Evolutionary conservation across 371 early-diverging fungal genomes (phyloP).

Genomic region (Mortierella sp.): DNA sequence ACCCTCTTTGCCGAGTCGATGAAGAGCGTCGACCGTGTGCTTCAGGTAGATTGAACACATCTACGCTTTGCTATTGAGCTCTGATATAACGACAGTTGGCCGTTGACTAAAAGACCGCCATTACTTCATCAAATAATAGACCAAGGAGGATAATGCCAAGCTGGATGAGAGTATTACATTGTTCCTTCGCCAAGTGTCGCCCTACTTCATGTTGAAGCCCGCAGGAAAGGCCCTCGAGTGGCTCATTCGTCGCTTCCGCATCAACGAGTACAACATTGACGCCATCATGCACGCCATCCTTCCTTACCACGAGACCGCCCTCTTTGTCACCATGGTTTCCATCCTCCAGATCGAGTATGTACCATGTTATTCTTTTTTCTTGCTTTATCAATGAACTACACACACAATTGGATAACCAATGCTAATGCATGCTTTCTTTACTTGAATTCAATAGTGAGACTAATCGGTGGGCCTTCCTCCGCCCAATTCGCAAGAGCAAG

Average conservation of each 20-base stretch:
- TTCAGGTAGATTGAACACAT: slow-evolving; percentile 60
- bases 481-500: slow-evolving; percentile 68
- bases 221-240: slow-evolving; percentile 94
- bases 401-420: background rate
- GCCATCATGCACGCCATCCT: slow-evolving; percentile 81
- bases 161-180: slow-evolving; percentile 81
- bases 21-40: slow-evolving; percentile 85
- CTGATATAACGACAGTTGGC: background rate
- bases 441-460: slow-evolving; percentile 58
- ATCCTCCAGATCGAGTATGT: slow-evolving; percentile 77
- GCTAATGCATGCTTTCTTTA: background rate
- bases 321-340: slow-evolving; percentile 85
- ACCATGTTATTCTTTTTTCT: slow-evolving; percentile 14
- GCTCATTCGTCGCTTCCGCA: slow-evolving; percentile 91
- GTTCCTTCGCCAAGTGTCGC: slow-evolving; percentile 84
- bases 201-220: slow-evolving; percentile 85
- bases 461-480: slow-evolving; percentile 78
- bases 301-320: slow-evolving; percentile 94
- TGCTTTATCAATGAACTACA: background rate
- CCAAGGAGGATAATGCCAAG: slow-evolving; percentile 84
- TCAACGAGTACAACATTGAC: slow-evolving; percentile 90
- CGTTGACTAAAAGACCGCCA: background rate
- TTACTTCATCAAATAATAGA: slow-evolving; percentile 58
- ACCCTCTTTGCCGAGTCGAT: slow-evolving; percentile 87
- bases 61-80: background rate